Percentiles rank a stretch among this genome's conserved stretches.
Evolutionary conservation across 2,329 filamentous ascomycete species (phyloP).

Genomic region (Aureobasidium sp.): DNA sequence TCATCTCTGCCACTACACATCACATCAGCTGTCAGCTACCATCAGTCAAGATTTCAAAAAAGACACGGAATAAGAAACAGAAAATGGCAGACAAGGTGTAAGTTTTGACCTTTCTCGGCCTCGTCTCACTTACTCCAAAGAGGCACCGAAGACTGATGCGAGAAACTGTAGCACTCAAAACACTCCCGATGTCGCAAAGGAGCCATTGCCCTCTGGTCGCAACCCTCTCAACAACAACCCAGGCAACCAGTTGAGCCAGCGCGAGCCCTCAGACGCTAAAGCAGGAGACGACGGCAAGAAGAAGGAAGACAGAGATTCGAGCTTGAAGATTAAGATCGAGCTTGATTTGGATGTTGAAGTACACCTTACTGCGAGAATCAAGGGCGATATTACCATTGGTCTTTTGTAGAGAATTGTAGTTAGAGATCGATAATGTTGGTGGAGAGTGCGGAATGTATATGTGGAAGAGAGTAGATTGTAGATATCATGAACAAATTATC

Average conservation of each 20-base stretch:
- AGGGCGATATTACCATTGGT: slow-evolving; percentile 23
- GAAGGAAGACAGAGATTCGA: slow-evolving; percentile 14
- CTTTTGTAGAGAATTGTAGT: slow-evolving; percentile 15
- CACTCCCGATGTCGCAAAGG: slow-evolving; percentile 5
- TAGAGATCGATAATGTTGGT: not conserved
- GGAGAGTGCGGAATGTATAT: not conserved
- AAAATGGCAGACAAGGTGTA: slow-evolving; percentile 5
- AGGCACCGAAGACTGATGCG: not conserved
- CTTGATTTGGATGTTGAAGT: slow-evolving; percentile 23
- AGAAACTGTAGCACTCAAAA: not conserved
- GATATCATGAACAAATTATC: not conserved
- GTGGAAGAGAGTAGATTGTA: not conserved
- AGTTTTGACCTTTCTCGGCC: not conserved
- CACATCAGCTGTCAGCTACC: not conserved
- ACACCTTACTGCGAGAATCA: slow-evolving; percentile 21
- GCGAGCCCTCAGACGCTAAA: not conserved
- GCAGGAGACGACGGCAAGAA: not conserved
- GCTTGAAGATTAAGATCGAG: slow-evolving; percentile 22
- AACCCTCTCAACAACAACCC: not conserved
- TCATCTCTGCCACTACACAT: not conserved
- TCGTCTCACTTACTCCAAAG: too few species aligned
- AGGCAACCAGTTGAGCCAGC: not conserved
- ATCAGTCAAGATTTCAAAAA: not conserved
- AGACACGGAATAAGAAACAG: not conserved
- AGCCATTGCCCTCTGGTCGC: not conserved